Percentiles rank a stretch among this genome's conserved stretches.
phyloP scores from a whole-genome alignment of 192 early-diverging fungal genomes.

The Diversispora epigaea region DNA sequence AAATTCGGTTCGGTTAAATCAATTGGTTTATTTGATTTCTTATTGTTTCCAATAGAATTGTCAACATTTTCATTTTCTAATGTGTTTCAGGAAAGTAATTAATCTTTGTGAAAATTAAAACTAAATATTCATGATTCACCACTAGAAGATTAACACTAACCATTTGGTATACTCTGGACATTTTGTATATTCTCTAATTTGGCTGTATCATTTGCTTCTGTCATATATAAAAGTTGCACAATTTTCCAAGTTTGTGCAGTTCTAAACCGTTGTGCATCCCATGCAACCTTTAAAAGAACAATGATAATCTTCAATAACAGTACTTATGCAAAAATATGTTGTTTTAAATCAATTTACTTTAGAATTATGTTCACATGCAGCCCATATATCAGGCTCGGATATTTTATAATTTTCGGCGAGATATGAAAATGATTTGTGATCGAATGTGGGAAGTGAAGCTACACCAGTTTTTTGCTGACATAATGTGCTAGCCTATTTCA shows the following conservation, averaged over 20 bases:
- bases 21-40: too few relatives aligned
- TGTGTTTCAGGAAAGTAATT: too few relatives aligned
- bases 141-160: not conserved
- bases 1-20: too few relatives aligned
- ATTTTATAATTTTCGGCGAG: slow-evolving; percentile 68
- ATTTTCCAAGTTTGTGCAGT: slow-evolving; percentile 78
- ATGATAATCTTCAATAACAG: not conserved
- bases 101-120: too few relatives aligned
- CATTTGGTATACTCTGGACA: not conserved
- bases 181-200: not conserved
- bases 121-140: too few relatives aligned
- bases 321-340: not conserved
- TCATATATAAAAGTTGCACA: slow-evolving; percentile 60
- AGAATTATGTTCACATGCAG: slow-evolving; percentile 61
- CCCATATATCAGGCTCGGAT: slow-evolving; percentile 49
- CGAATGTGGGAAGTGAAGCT: slow-evolving; percentile 55
- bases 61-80: too few relatives aligned
- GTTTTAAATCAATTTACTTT: slow-evolving; percentile 41
- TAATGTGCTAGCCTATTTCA: not conserved
- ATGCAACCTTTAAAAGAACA: slow-evolving; percentile 49
- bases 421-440: slow-evolving; percentile 62
- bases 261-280: slow-evolving; percentile 56
- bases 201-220: not conserved
- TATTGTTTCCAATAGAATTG: too few relatives aligned
- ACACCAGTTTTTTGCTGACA: slow-evolving; percentile 37